phyloP scores from a whole-genome alignment of 495 filamentous ascomycete genomes.

The Penicillium egyptiacum region DNA sequence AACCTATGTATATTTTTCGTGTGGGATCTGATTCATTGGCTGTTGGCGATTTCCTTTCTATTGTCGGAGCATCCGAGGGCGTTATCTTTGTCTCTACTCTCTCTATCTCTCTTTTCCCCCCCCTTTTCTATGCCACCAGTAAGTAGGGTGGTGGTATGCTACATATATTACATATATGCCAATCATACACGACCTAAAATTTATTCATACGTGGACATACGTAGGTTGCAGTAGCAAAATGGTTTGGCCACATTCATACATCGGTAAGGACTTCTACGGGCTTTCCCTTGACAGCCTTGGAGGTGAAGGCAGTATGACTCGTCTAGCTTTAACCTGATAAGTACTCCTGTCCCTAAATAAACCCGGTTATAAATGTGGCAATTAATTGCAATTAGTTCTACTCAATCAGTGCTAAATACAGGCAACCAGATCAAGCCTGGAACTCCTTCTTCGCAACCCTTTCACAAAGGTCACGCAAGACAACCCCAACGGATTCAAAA shows the following conservation, averaged over 20 bases:
- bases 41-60: slow-evolving; percentile 6
- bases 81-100: slow-evolving; percentile 4
- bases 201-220: not conserved
- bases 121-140: not conserved
- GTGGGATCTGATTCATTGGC: slow-evolving; percentile 10
- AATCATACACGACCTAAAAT: slow-evolving; percentile 1
- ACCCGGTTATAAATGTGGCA: not conserved
- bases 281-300: not conserved
- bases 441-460: slow-evolving; percentile 58
- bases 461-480: slow-evolving; percentile 61
- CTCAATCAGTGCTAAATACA: not conserved
- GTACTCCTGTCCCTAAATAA: not conserved
- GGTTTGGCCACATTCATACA: not conserved
- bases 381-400: not conserved
- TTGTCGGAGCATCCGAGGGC: slow-evolving; percentile 10
- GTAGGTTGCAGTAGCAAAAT: not conserved
- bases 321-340: not conserved
- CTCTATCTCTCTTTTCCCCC: not conserved
- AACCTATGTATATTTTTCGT: slow-evolving; percentile 7
- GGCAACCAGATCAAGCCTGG: not conserved
- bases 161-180: slow-evolving; percentile 1
- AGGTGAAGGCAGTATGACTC: not conserved
- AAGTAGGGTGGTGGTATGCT: not conserved
- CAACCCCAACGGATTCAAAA: slow-evolving; percentile 67
- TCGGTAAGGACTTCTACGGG: not conserved